Base-by-base conservation (phyloP, 495 filamentous ascomycete genomes). In the Xylaria curta region DNA sequence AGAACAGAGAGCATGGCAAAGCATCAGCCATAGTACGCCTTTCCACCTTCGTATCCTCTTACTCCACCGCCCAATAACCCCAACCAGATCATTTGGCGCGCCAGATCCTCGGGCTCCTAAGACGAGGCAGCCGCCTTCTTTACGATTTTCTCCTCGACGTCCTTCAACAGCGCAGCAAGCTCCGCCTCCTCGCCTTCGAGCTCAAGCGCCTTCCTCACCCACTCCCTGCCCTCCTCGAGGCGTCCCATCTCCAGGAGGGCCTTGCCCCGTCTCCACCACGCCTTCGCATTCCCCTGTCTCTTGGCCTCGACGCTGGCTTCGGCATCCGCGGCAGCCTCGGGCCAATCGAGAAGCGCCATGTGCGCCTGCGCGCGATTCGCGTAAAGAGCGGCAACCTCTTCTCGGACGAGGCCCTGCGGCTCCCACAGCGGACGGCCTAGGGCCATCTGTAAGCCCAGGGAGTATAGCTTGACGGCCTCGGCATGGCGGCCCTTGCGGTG, bases 181-280 rank as follows among this genome's bases (percentile, higher is more conserved):
- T 97, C 94, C 44, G 83, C 83, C 76, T 89, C 91, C 73, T 89
- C 87, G 24, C 91, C 93, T 82, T 96, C 94, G 81, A 97, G 88
- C 86, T 97, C 95, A 72, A 97, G 76, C 15, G 88, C 94, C 77
- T 87, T 84, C 53, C 82, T 84, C 51, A 97, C 84, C 85, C 93
- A 94, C 65, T 87, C 87, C 79, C 84, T 85, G 8, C 94, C 94
- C 87, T 99, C 96, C 71, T 92, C 89, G 79, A 91, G 83, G 78
- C 95, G 81, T 10, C 92, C 91, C 96, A 98, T 98, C 90, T 99
- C 96, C 65, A 90, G 80, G 78, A 97, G 83, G 81, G 91, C 94
- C 83, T 88, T 90, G 10, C 91, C 94, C 72, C 92, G 83, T 59
- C 95, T 83, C 90, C 93, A 98, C 92, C 94, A 98, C 3, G 91